Base-by-base conservation (phyloP, 192 early-diverging fungal species). In the Phycomyces blakesleeanus region DNA sequence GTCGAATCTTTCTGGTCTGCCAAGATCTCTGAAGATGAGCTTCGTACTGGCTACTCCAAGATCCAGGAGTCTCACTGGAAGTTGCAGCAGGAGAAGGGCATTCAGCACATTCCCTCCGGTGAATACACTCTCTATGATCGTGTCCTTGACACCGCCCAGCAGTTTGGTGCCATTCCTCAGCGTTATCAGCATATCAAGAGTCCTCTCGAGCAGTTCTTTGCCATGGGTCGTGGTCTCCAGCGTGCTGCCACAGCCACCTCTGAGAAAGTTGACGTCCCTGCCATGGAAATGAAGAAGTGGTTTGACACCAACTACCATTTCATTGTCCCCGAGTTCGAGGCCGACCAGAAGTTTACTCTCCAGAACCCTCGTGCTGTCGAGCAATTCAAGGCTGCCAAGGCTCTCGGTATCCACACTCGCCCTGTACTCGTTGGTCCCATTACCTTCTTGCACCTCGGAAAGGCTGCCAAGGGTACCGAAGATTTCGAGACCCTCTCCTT, bases 251-350 rank as follows among this genome's bases (percentile, higher is more conserved):
- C 86, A 22, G 76, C 65, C 44, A 87, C 80, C 73, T 81, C 82
- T 68, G 78, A 77, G 51, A 80, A 82, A 73, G 77, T 96, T 59
- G 94, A 97, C 63, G 90, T 98, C 38, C 90, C 90, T 54, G 93
- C 95, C 58, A 88, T 94, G 73, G 94, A 97, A 79, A 98, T 98
- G 96, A 95, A 95, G 85, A 98, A 98, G 82, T 98, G 92, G 93
- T 98, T 97, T 73, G 94, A 97, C 77, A 96, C 96, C 67, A 98
- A 98, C 89, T 98, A 82, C 64, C 77, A 79, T 55, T 83, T 73
- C 61, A 93, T 94, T 63, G 94, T 96, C 29, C 93, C 94, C 25
- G 91, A 93, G 78, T 87, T 98, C 59, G 80, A 85, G 50, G 77
- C 85, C 60, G 71, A 80, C 72, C 89, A 92, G 63, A 68, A 78